Evolutionary conservation across 2,329 filamentous ascomycete genomes (phyloP).

Genomic region (Dactylellina sp.): DNA sequence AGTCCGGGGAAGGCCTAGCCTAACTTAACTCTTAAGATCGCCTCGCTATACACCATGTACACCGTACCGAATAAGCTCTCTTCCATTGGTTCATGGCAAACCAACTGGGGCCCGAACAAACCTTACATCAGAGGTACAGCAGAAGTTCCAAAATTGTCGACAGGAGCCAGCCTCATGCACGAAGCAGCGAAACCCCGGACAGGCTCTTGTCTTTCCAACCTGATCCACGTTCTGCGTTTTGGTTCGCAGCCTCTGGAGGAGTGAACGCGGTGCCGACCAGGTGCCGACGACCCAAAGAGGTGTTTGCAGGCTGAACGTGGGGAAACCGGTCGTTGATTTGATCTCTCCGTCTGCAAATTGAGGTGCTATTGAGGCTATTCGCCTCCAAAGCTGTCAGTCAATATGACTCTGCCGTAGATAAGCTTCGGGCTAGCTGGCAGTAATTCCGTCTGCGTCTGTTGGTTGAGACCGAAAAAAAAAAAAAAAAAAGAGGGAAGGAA

Average conservation of each 20-base stretch:
- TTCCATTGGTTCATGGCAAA: slow-evolving; percentile 2
- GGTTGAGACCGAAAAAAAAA: not conserved
- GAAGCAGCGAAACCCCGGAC: too few species aligned
- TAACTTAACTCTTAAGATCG: slow-evolving; percentile 11
- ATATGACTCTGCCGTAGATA: not conserved
- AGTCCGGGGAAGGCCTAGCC: slow-evolving; percentile 17
- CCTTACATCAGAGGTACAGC: not conserved
- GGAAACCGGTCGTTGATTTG: not conserved
- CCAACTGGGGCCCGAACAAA: not conserved
- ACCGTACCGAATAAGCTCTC: not conserved
- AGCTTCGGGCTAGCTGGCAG: too few species aligned
- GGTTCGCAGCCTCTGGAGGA: slow-evolving; percentile 20
- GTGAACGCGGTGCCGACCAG: not conserved
- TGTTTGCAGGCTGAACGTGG: slow-evolving; percentile 21
- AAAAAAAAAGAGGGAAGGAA: not conserved
- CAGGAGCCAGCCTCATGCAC: not conserved
- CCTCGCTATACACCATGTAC: not conserved
- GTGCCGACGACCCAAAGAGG: slow-evolving; percentile 5
- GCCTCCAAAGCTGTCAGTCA: not conserved
- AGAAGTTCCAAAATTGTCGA: not conserved
- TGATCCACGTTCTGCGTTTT: slow-evolving; percentile 37
- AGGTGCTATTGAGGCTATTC: too few species aligned
- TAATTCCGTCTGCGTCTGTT: too few species aligned
- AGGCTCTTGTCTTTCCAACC: not conserved
- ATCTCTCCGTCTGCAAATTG: not conserved